phyloP scores from a whole-genome alignment of 768 basidiomycete genomes.

The Rhodosporidiobolus odoratus region DNA sequence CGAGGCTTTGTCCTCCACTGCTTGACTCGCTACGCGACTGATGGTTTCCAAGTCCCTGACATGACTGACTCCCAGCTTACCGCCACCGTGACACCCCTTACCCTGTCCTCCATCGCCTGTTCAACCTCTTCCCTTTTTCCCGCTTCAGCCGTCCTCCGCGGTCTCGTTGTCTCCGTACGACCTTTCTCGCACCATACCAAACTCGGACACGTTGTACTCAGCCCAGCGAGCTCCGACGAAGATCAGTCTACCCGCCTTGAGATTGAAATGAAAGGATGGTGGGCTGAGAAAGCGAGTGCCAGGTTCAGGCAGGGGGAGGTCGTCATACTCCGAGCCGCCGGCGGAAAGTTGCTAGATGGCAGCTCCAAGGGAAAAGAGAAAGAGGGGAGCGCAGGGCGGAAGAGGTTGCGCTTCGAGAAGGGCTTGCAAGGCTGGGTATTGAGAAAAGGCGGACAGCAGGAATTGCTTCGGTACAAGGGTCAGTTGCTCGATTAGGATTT shows the following conservation, averaged over 20 bases:
- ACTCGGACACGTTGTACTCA: background rate
- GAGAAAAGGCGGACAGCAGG: background rate
- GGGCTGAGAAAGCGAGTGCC: background rate
- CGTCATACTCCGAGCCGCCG: background rate
- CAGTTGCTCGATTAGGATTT: background rate
- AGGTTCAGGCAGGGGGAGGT: background rate
- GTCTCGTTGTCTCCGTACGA: background rate
- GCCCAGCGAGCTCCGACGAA: background rate
- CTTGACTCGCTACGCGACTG: background rate
- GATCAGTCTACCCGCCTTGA: background rate
- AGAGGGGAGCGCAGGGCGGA: background rate
- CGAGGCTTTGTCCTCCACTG: too few relatives aligned
- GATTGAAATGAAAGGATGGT: conserved; percentile 7
- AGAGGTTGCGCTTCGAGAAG: background rate
- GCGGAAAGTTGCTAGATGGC: background rate
- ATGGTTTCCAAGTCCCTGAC: background rate
- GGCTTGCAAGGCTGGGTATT: conserved; percentile 4
- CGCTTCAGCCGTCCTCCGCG: background rate
- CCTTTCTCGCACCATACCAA: background rate
- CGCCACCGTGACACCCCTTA: background rate
- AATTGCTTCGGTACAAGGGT: background rate
- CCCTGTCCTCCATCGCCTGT: background rate
- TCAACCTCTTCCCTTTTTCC: background rate
- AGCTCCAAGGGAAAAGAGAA: background rate
- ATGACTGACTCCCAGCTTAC: background rate